Base-by-base conservation (phyloP, 441 rosid genomes). In the Adansonia madagascariensis region DNA sequence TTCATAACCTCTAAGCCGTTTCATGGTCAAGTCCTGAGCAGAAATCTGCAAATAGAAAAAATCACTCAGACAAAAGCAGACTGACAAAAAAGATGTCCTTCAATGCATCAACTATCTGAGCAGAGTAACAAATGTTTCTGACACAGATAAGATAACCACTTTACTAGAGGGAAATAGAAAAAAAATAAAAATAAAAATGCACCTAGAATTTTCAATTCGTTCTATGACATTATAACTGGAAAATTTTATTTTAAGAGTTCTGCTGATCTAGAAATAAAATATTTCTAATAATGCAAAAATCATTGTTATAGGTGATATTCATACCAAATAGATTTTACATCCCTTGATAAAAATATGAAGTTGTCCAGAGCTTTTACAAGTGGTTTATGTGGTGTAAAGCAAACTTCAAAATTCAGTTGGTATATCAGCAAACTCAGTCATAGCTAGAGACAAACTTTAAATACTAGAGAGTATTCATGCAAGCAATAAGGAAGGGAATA, bases 1-100 rank as follows among this genome's bases (percentile, higher is more conserved):
- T 81, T 93, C 99, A 78, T 91, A 79, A 60, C 98, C 99, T 76
- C 84, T 88, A 52, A 95, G 90, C 74, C 95, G 94, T 82, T 90
- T 93, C 94, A 93, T 89, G 41, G 86, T 93, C 81, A 95, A 86
- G 82, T 95, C 91, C 80, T 93, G 98, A 8, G 86, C 84, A 79
- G 86, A 79, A 84, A 95, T 89, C 99, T 95, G 92, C 91, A 85
- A 59, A 73, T 63, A 60, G 17, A 75, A 75, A 78, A 76, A 69
- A 55, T 76, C n/a, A 57, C 39, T 74, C 66, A 80, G 85, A 83
- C 47, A 65, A 56, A 65, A 81, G 59, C 80, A 82, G 43, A 41
- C 11, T 43, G 11, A 10, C 59, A 60, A 71, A n/a, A 8, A 52
- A 22, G 43, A 52, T 27, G 61, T 50, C 14, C 59, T 49, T 50